These are phyloP conservation scores for Cryptococcus sp. DNA, from an alignment of 1,284 basidiomycete species.

Conservation along the genomic window DNA sequence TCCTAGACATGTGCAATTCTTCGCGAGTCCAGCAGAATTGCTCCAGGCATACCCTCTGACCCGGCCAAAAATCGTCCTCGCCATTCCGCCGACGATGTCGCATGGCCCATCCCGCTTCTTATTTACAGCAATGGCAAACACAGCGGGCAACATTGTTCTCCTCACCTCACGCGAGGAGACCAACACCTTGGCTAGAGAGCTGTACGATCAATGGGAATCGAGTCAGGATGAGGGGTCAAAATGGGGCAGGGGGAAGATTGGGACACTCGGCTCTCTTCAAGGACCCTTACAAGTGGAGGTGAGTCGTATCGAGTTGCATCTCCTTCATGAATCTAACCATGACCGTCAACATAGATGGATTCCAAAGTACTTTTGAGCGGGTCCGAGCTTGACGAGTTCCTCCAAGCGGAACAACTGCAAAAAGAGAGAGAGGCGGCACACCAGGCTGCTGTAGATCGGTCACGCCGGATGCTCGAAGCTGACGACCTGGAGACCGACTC, in stretches of 20 bases:
- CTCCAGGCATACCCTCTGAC: constrained; percentile 78
- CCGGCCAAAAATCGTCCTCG: constrained; percentile 88
- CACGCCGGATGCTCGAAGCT: constrained; percentile 84
- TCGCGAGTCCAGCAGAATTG: constrained; percentile 76
- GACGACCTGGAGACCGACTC: constrained; percentile 64
- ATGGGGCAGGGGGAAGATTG: constrained; percentile 78
- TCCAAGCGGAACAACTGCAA: constrained; percentile 73
- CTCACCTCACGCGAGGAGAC: constrained; percentile 77
- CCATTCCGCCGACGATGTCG: constrained; percentile 87
- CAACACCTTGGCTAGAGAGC: constrained; percentile 71
- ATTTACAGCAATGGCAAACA: constrained; percentile 79
- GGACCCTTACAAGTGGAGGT: constrained; percentile 69
- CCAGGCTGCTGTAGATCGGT: constrained; percentile 78
- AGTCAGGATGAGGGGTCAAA: constrained; percentile 73
- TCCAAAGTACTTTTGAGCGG: constrained; percentile 85
- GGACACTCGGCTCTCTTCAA: constrained; percentile 75
- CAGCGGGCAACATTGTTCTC: constrained; percentile 79
- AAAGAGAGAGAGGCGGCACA: constrained; percentile 85
- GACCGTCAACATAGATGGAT: constrained; percentile 63
- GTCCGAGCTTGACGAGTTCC: constrained; percentile 77
- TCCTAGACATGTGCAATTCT: constrained; percentile 84
- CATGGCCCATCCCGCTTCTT: constrained; percentile 86
- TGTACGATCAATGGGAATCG: constrained; percentile 85
- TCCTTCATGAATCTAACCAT: constrained; percentile 1
- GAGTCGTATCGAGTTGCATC: constrained; percentile 24